Base-by-base conservation (phyloP, 106 monocot genomes). In the Dioscorea alata region DNA sequence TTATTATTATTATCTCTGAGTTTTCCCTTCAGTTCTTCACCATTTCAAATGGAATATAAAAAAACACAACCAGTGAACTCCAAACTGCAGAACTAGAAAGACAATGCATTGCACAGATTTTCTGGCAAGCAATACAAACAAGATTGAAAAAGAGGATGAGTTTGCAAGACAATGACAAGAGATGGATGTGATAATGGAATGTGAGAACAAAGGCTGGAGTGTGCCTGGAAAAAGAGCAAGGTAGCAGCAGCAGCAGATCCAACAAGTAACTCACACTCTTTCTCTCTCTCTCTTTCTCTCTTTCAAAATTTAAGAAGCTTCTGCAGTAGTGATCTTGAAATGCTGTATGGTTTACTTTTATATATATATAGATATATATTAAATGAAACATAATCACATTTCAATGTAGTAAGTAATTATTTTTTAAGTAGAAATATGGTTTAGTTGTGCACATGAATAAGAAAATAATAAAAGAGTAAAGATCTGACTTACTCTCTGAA, bases 271-370 rank as follows among this genome's bases (percentile, higher is more conserved):
- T 54, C 49, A 25, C 53, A 19, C 23, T 12, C 32, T 18, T 13
- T 64, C 13, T 12, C 64, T 51, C 59, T 31, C 52, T 58, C 71
- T 57, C 18, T 49, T n/a, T n/a, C 56, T 64, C 49, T 58, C 13
- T 48, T 3, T 8, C 7, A 54, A 59, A 60, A 75, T 28, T 20
- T 61, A 52, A 74, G 79, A 75, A 80, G 50, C 70, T 80, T 80
- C 74, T 65, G 49, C 61, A 70, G 73, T 35, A 57, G 69, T 79
- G 49, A 73, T 67, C 35, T 42, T 2, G 42, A 13, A 54, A 54
- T 54, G 19, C 19, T 13, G 19, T 18, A 54, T 16, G 13, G 53
- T 16, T 13, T 13, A 18, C 53, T 53, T 13, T 2, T 53, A 13
- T 18, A 53, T 53, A 7, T 7, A n/a, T n/a, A n/a, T 28, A 28